Conservation (phyloP, 2,329 filamentous ascomycete genomes). For the Peltaster fructicola region DNA sequence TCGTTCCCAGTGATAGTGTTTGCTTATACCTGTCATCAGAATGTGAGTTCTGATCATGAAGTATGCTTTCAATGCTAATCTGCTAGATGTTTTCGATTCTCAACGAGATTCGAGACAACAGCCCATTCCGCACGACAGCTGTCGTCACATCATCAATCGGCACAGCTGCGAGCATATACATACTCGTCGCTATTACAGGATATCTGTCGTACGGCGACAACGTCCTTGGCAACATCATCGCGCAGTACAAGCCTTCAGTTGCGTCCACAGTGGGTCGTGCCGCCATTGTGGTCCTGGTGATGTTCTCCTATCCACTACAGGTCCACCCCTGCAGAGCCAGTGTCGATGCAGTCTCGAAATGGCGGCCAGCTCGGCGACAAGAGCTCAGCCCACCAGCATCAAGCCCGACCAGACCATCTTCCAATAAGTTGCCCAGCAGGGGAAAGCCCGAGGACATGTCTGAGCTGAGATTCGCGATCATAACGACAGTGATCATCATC, state of each 20-base stretch:
- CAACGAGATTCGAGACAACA: constrained; percentile 81
- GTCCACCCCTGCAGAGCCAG: constrained; percentile 94
- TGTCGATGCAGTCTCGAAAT: constrained; percentile 81
- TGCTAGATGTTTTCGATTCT: constrained; percentile 91
- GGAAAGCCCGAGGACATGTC: constrained; percentile 43
- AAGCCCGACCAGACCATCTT: constrained; percentile 13
- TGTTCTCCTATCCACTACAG: constrained; percentile 91
- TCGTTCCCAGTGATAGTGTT: constrained; percentile 92
- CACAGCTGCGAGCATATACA: constrained; percentile 69
- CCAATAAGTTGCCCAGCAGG: constrained; percentile 9
- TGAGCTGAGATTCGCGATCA: constrained; percentile 71
- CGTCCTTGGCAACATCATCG: constrained; percentile 81
- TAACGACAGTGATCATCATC: constrained; percentile 74
- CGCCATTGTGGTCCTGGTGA: constrained; percentile 87
- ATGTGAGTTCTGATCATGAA: constrained; percentile 38
- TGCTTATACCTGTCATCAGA: constrained; percentile 98
- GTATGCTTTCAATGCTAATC: neutral
- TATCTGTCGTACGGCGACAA: constrained; percentile 90
- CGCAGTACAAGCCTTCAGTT: constrained; percentile 66
- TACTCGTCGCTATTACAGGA: constrained; percentile 82
- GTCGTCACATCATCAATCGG: constrained; percentile 77
- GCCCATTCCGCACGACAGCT: constrained; percentile 55
- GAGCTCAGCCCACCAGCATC: constrained; percentile 14
- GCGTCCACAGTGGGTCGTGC: constrained; percentile 84
- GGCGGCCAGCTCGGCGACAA: constrained; percentile 42